phyloP scores from a whole-genome alignment of 2,329 filamentous ascomycete genomes.

The Fusarium tuaranense region DNA sequence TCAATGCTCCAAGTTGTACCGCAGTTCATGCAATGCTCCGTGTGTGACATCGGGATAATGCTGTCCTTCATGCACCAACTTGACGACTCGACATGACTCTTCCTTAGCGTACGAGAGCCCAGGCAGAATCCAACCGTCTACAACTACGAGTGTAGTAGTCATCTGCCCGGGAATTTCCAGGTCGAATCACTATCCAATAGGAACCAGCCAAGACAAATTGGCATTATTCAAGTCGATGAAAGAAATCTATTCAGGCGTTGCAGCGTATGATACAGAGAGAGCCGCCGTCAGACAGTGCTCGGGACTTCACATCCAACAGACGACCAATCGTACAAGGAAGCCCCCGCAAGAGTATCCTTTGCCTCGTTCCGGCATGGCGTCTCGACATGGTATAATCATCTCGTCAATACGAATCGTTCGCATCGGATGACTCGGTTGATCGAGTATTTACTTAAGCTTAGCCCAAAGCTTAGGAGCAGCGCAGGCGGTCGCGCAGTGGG shows the following conservation, averaged over 20 bases:
- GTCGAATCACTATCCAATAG: neutral
- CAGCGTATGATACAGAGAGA: constrained; percentile 48
- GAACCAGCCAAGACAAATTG: neutral
- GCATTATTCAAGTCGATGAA: constrained; percentile 24
- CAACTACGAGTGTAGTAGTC: neutral
- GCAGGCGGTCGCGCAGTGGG: constrained; percentile 93
- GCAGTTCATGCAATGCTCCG: neutral
- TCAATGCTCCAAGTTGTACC: neutral
- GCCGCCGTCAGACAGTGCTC: constrained; percentile 35
- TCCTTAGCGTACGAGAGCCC: neutral
- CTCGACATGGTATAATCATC: constrained; percentile 41
- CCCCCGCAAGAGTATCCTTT: constrained; percentile 29
- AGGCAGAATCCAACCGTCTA: neutral
- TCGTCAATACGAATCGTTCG: constrained; percentile 37
- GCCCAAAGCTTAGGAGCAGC: constrained; percentile 97
- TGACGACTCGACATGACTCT: neutral
- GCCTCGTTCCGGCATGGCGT: constrained; percentile 40
- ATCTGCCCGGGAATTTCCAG: neutral
- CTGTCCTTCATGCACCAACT: neutral
- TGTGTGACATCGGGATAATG: constrained; percentile 4
- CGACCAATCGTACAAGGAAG: constrained; percentile 42
- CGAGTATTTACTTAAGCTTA: constrained; percentile 81
- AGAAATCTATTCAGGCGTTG: constrained; percentile 49
- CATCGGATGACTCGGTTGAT: constrained; percentile 26
- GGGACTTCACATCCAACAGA: constrained; percentile 36